phyloP scores from a whole-genome alignment of 2,329 filamentous ascomycete species.

The Colletotrichum simmondsii region DNA sequence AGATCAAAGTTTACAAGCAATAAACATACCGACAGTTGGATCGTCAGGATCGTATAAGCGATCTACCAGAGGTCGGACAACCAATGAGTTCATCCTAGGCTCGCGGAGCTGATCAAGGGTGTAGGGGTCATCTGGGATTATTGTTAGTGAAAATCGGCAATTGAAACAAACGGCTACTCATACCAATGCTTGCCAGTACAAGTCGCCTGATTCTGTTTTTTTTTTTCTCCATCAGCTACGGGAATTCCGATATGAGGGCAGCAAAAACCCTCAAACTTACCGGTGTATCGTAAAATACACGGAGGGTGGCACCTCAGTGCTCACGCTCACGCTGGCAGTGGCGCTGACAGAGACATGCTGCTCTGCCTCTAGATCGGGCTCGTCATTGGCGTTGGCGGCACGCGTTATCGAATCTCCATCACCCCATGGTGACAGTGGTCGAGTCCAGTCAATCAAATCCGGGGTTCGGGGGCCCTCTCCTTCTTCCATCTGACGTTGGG shows the following conservation, averaged over 20 bases:
- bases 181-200: constrained; percentile 28
- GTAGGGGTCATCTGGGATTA: constrained; percentile 51
- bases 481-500: constrained; percentile 27
- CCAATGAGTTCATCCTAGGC: constrained; percentile 73
- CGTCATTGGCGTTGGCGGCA: background rate
- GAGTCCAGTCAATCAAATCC: constrained; percentile 32
- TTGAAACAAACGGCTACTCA: background rate
- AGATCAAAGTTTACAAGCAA: no score
- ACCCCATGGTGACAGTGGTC: constrained; percentile 29
- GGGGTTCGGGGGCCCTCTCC: constrained; percentile 18
- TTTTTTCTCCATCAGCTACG: background rate
- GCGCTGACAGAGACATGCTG: constrained; percentile 15
- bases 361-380: constrained; percentile 24
- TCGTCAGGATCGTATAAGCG: constrained; percentile 73
- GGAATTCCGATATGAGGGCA: background rate
- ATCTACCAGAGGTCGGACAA: constrained; percentile 76
- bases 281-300: constrained; percentile 31
- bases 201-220: constrained; percentile 20
- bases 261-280: background rate
- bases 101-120: constrained; percentile 72
- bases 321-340: constrained; percentile 21
- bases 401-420: constrained; percentile 6
- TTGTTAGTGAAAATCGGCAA: background rate
- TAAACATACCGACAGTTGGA: constrained; percentile 65
- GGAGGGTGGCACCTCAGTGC: constrained; percentile 13